Conservation (phyloP, 345 rosid species). For the Citrus inodora region DNA sequence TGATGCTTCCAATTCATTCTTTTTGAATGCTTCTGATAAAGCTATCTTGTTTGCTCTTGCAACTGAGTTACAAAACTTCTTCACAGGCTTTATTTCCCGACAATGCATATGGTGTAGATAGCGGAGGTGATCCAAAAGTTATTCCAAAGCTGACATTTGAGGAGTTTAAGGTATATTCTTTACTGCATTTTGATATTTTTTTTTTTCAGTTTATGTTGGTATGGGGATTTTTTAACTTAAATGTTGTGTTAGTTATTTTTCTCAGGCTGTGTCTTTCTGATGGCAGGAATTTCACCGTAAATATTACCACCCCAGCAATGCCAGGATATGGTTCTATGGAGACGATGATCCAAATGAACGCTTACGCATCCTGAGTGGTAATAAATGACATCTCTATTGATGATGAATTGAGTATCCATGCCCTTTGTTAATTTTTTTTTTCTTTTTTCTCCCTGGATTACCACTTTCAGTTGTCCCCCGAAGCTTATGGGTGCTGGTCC, state of each 20-base stretch:
- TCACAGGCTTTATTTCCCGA: conserved; percentile 83
- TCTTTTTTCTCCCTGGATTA: not conserved
- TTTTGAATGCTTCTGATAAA: not conserved
- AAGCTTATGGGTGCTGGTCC: not conserved
- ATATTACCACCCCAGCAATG: conserved; percentile 94
- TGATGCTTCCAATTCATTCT: not conserved
- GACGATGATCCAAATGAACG: conserved; percentile 88
- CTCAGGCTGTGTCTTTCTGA: not conserved
- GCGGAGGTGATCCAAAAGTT: conserved; percentile 93
- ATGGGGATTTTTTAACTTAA: not conserved
- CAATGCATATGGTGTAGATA: conserved; percentile 95
- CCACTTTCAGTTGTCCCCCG: not conserved
- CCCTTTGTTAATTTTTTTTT: not conserved
- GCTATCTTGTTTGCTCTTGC: conserved; percentile 6
- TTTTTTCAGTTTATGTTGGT: not conserved
- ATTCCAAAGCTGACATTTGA: conserved; percentile 85
- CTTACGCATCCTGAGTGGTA: conserved; percentile 81
- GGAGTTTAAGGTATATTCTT: conserved; percentile 67
- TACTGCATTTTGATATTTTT: not conserved
- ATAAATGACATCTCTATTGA: conserved; percentile 2
- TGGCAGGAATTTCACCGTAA: conserved; percentile 84
- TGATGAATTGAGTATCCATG: conserved; percentile 6
- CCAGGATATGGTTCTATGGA: conserved; percentile 97
- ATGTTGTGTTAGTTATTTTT: not conserved
- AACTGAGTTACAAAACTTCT: conserved; percentile 19